phyloP scores from a whole-genome alignment of 169 alveolate species.

The Plasmodium chabaudi region DNA sequence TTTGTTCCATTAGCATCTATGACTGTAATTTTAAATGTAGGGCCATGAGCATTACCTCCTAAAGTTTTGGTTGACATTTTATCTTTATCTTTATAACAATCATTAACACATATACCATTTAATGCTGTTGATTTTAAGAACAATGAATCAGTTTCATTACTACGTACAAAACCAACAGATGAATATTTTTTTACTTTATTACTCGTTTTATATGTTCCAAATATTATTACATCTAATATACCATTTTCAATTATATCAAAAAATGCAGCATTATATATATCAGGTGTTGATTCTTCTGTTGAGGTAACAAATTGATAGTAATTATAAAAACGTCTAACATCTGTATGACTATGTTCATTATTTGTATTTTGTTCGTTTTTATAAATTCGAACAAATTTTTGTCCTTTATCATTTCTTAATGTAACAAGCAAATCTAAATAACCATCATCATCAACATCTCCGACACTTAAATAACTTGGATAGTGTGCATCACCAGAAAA shows the following conservation, averaged over 20 bases:
- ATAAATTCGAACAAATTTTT: constrained; percentile 67
- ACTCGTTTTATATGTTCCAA: constrained; percentile 67
- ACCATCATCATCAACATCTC: constrained; percentile 74
- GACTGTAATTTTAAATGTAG: constrained; percentile 85
- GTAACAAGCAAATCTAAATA: constrained; percentile 58
- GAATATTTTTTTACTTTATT: constrained; percentile 33
- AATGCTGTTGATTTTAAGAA: constrained; percentile 78
- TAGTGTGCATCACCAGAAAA: constrained; percentile 47
- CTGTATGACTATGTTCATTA: constrained; percentile 29
- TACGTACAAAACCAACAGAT: constrained; percentile 32
- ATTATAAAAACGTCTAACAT: constrained; percentile 46
- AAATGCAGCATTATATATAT: constrained; percentile 78
- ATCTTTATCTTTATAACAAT: constrained; percentile 36
- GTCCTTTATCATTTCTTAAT: constrained; percentile 62
- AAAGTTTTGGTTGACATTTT: constrained; percentile 60
- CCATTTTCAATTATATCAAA: constrained; percentile 83
- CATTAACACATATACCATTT: constrained; percentile 76
- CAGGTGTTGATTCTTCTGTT: constrained; percentile 24
- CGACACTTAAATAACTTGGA: constrained; percentile 66
- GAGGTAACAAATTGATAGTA: constrained; percentile 64
- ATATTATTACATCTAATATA: constrained; percentile 77
- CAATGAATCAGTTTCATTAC: constrained; percentile 77
- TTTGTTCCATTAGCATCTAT: constrained; percentile 84
- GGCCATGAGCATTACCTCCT: constrained; percentile 80
- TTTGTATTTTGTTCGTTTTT: constrained; percentile 38